A percentile compares a stretch with the other conserved stretches of the same genome.
Conservation (phyloP, 2,329 filamentous ascomycete species). For the Penicillium sp. region DNA sequence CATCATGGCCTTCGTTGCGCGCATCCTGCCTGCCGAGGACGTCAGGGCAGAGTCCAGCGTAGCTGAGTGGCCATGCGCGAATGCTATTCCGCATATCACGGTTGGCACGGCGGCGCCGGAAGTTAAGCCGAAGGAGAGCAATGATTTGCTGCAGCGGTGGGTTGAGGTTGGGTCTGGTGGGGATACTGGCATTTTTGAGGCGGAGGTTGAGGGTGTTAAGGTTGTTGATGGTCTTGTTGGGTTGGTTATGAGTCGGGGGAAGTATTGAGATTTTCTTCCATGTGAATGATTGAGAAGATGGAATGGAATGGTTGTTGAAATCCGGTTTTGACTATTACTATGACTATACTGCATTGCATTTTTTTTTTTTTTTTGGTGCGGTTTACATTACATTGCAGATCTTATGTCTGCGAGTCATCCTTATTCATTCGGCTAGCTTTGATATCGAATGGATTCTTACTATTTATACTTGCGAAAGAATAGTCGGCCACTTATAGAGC, state of each 20-base stretch:
- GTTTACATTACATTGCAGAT: background rate
- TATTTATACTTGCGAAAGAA: background rate
- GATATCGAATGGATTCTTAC: background rate
- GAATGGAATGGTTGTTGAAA: background rate
- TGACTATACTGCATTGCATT: background rate
- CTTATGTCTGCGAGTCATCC: background rate
- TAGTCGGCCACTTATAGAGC: too few relatives aligned
- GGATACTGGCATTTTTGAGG: slow-evolving; percentile 54
- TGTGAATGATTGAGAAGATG: slow-evolving; percentile 7
- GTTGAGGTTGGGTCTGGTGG: slow-evolving; percentile 56
- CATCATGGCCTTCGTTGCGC: slow-evolving; percentile 87
- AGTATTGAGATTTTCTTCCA: slow-evolving; percentile 4
- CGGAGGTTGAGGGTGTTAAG: slow-evolving; percentile 53
- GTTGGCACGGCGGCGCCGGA: slow-evolving; percentile 71
- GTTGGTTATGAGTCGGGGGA: slow-evolving; percentile 44
- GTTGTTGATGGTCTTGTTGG: slow-evolving; percentile 56
- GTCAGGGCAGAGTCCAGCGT: slow-evolving; percentile 19
- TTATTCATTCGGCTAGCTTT: background rate
- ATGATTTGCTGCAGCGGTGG: slow-evolving; percentile 76
- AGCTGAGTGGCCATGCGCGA: slow-evolving; percentile 65
- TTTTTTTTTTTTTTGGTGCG: too few relatives aligned
- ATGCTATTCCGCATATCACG: slow-evolving; percentile 81
- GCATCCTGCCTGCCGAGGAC: slow-evolving; percentile 50
- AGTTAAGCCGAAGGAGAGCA: slow-evolving; percentile 93
- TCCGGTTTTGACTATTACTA: background rate